These are phyloP conservation scores for Colletotrichum echinochloae DNA, from an alignment of 2,329 filamentous ascomycete species.

Conservation along the genomic window DNA sequence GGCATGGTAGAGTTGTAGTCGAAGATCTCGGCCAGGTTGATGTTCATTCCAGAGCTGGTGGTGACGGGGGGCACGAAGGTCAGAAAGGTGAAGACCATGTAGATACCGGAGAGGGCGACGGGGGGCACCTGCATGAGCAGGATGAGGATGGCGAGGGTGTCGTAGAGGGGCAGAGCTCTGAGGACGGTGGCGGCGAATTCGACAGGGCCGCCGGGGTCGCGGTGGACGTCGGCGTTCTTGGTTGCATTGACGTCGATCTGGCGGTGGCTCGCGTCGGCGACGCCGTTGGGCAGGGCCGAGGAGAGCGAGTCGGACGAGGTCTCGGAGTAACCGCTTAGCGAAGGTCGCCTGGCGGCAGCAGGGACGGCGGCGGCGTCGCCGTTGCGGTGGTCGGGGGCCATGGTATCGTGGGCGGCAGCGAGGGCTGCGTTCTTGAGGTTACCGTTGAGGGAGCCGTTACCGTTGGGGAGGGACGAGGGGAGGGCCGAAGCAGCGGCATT, in stretches of 20 bases:
- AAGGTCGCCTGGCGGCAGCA: conserved; percentile 58
- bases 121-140: conserved; percentile 93
- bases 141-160: conserved; percentile 96
- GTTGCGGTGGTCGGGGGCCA: conserved; percentile 56
- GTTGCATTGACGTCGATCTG: conserved; percentile 78
- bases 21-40: conserved; percentile 91
- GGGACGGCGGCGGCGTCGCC: conserved; percentile 52
- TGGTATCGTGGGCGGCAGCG: conserved; percentile 48
- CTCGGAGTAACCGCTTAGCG: conserved; percentile 67
- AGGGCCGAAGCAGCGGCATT: conserved; percentile 45
- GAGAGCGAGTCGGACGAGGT: conserved; percentile 65
- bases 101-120: conserved; percentile 87
- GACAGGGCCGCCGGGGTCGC: conserved; percentile 78
- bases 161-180: conserved; percentile 88
- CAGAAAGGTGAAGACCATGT: conserved; percentile 90
- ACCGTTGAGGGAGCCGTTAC: conserved; percentile 41
- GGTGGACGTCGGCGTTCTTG: conserved; percentile 76
- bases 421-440: conserved; percentile 39
- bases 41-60: conserved; percentile 80
- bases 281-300: conserved; percentile 49
- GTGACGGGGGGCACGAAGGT: conserved; percentile 90
- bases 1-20: conserved; percentile 88
- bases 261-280: conserved; percentile 65
- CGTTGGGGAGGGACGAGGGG: conserved; percentile 43
- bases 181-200: conserved; percentile 88